Evolutionary conservation across 345 rosid genomes (phyloP).

Genomic region (Ceriops tagal): DNA sequence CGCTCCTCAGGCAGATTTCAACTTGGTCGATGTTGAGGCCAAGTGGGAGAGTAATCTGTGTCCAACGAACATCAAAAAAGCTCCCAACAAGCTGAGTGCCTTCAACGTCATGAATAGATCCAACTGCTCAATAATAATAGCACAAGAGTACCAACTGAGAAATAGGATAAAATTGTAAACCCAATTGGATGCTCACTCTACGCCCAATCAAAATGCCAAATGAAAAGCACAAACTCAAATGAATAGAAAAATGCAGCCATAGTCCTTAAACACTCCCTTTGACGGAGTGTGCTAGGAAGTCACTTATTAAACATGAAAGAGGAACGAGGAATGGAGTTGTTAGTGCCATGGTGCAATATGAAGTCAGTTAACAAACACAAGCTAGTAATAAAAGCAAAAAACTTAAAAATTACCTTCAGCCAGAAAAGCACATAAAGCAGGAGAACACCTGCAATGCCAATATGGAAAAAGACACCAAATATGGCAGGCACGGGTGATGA

Average conservation of each 20-base stretch:
- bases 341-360: too few relatives aligned
- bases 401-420: conserved; percentile 54
- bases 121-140: conserved; percentile 45
- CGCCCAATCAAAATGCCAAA: too few relatives aligned
- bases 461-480: conserved; percentile 72
- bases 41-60: conserved; percentile 79
- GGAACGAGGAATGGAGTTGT: too few relatives aligned
- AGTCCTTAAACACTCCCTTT: too few relatives aligned
- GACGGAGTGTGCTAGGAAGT: too few relatives aligned
- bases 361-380: too few relatives aligned
- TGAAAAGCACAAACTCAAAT: not conserved
- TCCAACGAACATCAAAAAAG: conserved; percentile 74
- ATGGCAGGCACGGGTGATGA: conserved; percentile 56
- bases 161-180: too few relatives aligned
- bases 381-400: too few relatives aligned
- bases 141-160: too few relatives aligned
- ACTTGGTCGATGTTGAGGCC: conserved; percentile 72
- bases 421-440: conserved; percentile 85
- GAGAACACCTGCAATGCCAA: conserved; percentile 81
- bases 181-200: too few relatives aligned
- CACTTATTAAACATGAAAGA: too few relatives aligned
- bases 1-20: conserved; percentile 53
- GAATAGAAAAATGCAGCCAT: conserved; percentile 4
- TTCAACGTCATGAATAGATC: conserved; percentile 90
- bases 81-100: conserved; percentile 71